Conservation (phyloP, 257 asterid genomes). For the Solanum chiquidenum region DNA sequence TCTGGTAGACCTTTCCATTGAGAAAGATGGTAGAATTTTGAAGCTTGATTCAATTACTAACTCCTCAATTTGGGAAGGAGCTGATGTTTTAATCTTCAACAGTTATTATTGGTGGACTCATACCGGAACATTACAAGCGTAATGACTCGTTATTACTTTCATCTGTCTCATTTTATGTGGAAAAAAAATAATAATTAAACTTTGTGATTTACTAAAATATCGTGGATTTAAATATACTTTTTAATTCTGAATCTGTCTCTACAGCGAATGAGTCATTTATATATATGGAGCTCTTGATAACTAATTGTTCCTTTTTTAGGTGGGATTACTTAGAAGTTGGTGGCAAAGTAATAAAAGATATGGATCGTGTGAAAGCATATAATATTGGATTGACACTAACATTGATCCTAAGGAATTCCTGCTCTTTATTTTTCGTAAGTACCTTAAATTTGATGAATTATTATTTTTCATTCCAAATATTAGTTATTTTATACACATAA, state of each 20-base stretch:
- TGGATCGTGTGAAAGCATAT: slow-evolving; percentile 50
- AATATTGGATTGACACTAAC: slow-evolving; percentile 47
- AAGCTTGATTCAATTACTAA: slow-evolving; percentile 37
- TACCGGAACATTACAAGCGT: slow-evolving; percentile 35
- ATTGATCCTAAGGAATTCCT: slow-evolving; percentile 52
- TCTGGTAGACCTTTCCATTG: slow-evolving; percentile 35
- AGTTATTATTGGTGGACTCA: slow-evolving; percentile 75
- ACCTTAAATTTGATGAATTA: neutral
- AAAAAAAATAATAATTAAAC: too few species aligned
- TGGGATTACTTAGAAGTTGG: slow-evolving; percentile 49
- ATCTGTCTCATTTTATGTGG: neutral
- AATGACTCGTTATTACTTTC: neutral
- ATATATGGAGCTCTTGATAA: neutral
- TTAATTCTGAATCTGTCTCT: neutral
- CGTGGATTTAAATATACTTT: too few species aligned
- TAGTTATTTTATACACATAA: neutral
- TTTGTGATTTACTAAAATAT: too few species aligned
- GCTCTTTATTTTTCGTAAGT: slow-evolving; percentile 42
- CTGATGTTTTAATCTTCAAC: slow-evolving; percentile 49
- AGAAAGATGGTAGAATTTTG: slow-evolving; percentile 22
- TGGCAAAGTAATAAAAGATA: slow-evolving; percentile 22
- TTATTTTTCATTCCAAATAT: neutral
- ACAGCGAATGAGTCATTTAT: neutral
- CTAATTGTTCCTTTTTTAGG: slow-evolving; percentile 2
- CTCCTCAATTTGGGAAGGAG: slow-evolving; percentile 24